phyloP scores from a whole-genome alignment of 306 rosid species.

The Cucumis sativus region Cucumber_9930_V3 NC_026660.2:27084001-27084500 shows the following conservation, averaged over 20 bases:
- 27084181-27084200: constrained; percentile 38
- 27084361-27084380: neutral
- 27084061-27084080: constrained; percentile 45
- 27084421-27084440: neutral
- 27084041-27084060: constrained; percentile 58
- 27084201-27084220: constrained; percentile 53
- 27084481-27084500: too few relatives aligned
- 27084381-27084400: neutral
- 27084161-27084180: constrained; percentile 55
- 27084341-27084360: constrained; percentile 12
- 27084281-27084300: constrained; percentile 77
- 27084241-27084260: constrained; percentile 41
- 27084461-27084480: too few relatives aligned
- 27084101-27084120: constrained; percentile 69
- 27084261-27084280: constrained; percentile 48
- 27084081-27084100: constrained; percentile 52
- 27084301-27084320: constrained; percentile 70
- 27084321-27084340: constrained; percentile 58
- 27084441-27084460: too few relatives aligned
- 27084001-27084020: constrained; percentile 18
- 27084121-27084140: constrained; percentile 45
- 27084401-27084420: neutral
- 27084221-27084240: constrained; percentile 60
- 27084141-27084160: constrained; percentile 60
- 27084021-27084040: constrained; percentile 37